Conservation (phyloP, 1,284 basidiomycete species). For the Binderoboletus segoi region DNA sequence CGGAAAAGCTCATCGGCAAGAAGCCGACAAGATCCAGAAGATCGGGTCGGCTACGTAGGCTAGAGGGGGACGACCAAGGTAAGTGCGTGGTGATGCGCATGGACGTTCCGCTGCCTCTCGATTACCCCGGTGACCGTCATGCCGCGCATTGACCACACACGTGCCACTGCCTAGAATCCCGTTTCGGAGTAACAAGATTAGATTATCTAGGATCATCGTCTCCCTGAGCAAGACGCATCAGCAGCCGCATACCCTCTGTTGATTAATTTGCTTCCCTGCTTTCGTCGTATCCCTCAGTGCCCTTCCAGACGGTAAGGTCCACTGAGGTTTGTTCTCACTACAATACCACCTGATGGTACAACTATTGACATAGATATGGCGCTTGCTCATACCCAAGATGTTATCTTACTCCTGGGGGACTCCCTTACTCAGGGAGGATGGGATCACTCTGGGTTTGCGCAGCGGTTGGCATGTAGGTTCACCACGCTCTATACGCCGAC, state of each 20-base stretch:
- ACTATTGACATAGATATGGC: slow-evolving; percentile 47
- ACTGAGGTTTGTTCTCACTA: not conserved
- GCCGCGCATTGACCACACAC: no score
- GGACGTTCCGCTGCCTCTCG: no score
- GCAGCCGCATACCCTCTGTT: no score
- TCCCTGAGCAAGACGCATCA: no score
- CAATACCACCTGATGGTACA: not conserved
- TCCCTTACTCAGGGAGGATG: slow-evolving; percentile 72
- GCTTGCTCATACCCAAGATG: slow-evolving; percentile 54
- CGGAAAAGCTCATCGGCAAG: slow-evolving; percentile 56
- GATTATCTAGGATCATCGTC: no score
- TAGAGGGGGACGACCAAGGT: slow-evolving; percentile 71
- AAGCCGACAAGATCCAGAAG: slow-evolving; percentile 61
- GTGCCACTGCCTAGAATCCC: no score
- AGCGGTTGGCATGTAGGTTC: slow-evolving; percentile 60
- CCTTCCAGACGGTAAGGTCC: slow-evolving; percentile 1
- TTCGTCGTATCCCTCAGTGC: no score
- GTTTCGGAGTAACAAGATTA: no score
- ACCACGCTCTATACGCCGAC: not conserved
- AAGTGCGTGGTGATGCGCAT: slow-evolving; percentile 67
- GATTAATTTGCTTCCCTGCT: no score
- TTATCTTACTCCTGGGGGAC: slow-evolving; percentile 75
- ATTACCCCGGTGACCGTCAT: no score
- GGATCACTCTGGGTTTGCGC: slow-evolving; percentile 60
- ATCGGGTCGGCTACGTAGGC: slow-evolving; percentile 63